Percentiles rank a stretch among this genome's conserved stretches.
These are phyloP conservation scores for Coemansia sp. DNA, from an alignment of 192 early-diverging fungal species.

Conservation along the genomic window DNA sequence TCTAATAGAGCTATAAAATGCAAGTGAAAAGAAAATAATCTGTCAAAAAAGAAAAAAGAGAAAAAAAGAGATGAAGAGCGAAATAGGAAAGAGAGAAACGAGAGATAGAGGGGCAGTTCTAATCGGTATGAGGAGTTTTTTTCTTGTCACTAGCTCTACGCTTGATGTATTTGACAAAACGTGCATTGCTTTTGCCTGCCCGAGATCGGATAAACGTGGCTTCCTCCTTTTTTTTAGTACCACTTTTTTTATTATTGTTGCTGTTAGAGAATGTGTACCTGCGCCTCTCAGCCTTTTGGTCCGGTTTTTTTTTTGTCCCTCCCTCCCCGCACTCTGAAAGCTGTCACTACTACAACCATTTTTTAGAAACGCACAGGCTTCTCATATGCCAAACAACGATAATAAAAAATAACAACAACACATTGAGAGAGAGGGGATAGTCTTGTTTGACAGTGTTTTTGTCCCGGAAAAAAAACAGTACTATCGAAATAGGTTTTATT, in stretches of 20 bases:
- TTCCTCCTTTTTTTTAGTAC: not conserved
- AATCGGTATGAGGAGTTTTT: not conserved
- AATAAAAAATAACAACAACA: not conserved
- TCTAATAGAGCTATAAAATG: not conserved
- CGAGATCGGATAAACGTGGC: slow-evolving; percentile 6
- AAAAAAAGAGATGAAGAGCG: not conserved
- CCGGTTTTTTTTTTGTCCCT: not conserved
- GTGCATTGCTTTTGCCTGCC: not conserved
- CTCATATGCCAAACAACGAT: not conserved
- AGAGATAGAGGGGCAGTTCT: not conserved
- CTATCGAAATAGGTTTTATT: not conserved
- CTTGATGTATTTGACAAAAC: not conserved
- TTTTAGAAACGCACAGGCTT: not conserved
- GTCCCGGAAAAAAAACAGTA: not conserved
- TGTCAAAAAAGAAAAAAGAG: not conserved
- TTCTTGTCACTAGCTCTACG: not conserved
- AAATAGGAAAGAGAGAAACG: not conserved
- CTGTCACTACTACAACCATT: not conserved
- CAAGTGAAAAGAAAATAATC: not conserved
- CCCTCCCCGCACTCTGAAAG: not conserved
- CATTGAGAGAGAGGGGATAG: not conserved
- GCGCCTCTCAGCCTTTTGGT: not conserved
- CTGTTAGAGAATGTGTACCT: not conserved
- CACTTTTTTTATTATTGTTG: not conserved
- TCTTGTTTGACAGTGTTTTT: not conserved